Evolutionary conservation across 2,329 filamentous ascomycete genomes (phyloP).

Genomic region (Neofusicoccum kwambonambiense): DNA sequence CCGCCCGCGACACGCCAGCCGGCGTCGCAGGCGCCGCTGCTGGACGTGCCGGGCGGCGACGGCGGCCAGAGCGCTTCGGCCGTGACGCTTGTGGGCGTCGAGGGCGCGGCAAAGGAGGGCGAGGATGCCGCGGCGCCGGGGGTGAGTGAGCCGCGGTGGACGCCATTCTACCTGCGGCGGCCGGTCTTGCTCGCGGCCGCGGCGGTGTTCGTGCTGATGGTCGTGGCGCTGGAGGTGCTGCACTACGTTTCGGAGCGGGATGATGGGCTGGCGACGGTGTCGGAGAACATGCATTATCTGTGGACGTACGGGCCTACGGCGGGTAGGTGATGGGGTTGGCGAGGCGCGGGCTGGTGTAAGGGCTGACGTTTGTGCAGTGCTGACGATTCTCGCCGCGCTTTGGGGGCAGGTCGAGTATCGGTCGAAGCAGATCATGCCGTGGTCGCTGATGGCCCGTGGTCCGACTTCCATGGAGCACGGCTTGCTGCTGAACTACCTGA

Average conservation of each 20-base stretch:
- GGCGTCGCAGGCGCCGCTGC: too few relatives aligned
- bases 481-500: neutral
- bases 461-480: neutral
- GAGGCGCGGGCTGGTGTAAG: too few relatives aligned
- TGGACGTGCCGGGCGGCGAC: too few relatives aligned
- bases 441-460: neutral
- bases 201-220: neutral
- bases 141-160: neutral
- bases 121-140: too few relatives aligned
- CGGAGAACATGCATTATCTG: neutral
- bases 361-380: neutral
- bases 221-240: neutral
- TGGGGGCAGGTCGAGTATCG: neutral
- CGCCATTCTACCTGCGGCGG: neutral
- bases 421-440: neutral
- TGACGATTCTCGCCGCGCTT: neutral
- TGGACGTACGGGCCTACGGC: constrained; percentile 10
- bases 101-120: too few relatives aligned
- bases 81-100: too few relatives aligned
- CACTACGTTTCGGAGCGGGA: neutral
- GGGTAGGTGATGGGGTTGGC: neutral
- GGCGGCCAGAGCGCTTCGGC: too few relatives aligned
- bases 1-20: too few relatives aligned
- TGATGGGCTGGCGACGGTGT: neutral
- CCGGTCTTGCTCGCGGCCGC: neutral